Base-by-base conservation (phyloP, 305 asterid species). In the Fraxinus latifolia region DNA sequence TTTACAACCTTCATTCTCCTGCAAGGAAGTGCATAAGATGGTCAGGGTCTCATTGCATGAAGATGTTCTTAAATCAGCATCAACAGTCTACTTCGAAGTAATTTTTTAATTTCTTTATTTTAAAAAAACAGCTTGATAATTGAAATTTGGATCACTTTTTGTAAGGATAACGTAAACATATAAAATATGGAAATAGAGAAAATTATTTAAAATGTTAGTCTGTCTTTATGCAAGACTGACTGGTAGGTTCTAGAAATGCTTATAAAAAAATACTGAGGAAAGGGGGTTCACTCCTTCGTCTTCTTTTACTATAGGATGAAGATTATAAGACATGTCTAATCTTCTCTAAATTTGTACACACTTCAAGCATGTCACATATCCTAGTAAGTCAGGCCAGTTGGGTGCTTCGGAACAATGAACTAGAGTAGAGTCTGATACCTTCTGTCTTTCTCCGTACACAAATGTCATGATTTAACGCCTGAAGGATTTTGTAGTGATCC, bases 71-170 rank as follows among this genome's bases (percentile, higher is more conserved):
- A 83, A 83, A 34, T 96, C 98, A 31, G 97, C 95, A 73, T 88
- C 90, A 42, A 81, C 85, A 7, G 96, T 90, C 68, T 93, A 91
- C 91, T 96, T 91, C 79, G 86, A 92, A 91, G 99, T 92, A 88
- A 87, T 89, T 84, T 79, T 68, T 19, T 78, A 19, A 2, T 19
- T 76, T 74, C 37, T 74, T 79, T 68, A 14, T 19, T 74, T 50
- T 68, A 76, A 39, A 17, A 11, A 27, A 0, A 1, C 37, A 27
- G 74, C 74, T 67, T 27, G 74, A 27, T 32, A 27, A 25, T 67
- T 67, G 34, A 25, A 23, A 67, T 27, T 27, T 67, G 36, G 36
- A 67, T 11, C 36, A 67, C n/a, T 27, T 25, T 67, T 67, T 60
- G 37, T 67, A 27, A 27, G 74, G 74, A 27, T 67, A 12, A 67